These are phyloP conservation scores for Geoglossum cookeanum DNA, from an alignment of 2,329 filamentous ascomycete genomes.

Conservation along the genomic window DNA sequence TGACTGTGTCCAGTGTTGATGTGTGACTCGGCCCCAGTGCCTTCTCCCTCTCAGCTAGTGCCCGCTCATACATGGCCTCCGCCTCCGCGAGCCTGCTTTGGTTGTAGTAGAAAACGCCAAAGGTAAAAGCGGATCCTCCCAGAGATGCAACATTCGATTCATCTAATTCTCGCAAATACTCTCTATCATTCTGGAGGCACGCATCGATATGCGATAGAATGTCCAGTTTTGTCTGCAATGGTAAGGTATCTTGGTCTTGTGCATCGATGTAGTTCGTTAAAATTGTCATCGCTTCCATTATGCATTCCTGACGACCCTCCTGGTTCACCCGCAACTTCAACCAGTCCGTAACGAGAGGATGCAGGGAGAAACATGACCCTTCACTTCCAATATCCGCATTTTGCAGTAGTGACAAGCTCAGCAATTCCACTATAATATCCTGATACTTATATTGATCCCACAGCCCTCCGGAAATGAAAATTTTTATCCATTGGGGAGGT, in stretches of 20 bases:
- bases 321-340: slow-evolving; percentile 3
- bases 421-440: neutral
- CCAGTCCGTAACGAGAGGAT: slow-evolving; percentile 5
- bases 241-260: neutral
- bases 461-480: slow-evolving; percentile 3
- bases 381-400: neutral
- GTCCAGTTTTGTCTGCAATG: neutral
- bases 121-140: too few species aligned
- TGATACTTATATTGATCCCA: slow-evolving; percentile 5
- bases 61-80: neutral
- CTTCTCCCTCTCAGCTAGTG: neutral
- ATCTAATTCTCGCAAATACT: neutral
- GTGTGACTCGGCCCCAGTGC: neutral
- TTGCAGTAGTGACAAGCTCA: slow-evolving; percentile 3
- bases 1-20: too few species aligned
- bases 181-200: neutral
- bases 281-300: slow-evolving; percentile 1
- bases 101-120: too few species aligned
- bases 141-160: too few species aligned
- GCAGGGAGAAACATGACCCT: slow-evolving; percentile 4
- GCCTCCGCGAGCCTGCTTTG: neutral
- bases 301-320: neutral
- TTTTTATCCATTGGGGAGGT: slow-evolving; percentile 1
- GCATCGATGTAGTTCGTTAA: slow-evolving; percentile 2
- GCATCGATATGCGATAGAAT: slow-evolving; percentile 5